phyloP scores from a whole-genome alignment of 495 filamentous ascomycete species.

The Tuber indicum region DNA sequence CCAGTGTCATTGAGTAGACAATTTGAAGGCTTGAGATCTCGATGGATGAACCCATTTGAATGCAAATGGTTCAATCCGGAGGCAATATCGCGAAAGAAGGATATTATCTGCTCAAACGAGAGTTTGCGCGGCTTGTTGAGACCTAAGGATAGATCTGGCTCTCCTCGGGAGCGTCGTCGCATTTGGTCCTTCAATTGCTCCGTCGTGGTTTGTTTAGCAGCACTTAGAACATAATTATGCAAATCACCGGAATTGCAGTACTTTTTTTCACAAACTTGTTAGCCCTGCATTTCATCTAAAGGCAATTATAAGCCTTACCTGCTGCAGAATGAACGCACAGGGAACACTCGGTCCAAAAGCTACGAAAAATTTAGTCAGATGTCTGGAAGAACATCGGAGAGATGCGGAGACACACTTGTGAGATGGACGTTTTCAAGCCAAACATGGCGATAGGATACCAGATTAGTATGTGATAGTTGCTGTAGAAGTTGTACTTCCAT shows the following conservation, averaged over 20 bases:
- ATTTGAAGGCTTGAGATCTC: conserved; percentile 93
- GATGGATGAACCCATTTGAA: conserved; percentile 87
- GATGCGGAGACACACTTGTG: conserved; percentile 46
- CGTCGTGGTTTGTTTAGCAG: conserved; percentile 58
- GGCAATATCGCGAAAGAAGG: conserved; percentile 92
- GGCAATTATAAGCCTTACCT: conserved; percentile 43
- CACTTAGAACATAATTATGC: conserved; percentile 71
- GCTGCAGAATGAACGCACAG: conserved; percentile 93
- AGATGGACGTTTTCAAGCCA: conserved; percentile 89
- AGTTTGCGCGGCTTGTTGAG: conserved; percentile 57
- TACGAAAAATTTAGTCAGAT: conserved; percentile 23
- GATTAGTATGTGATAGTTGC: conserved; percentile 81
- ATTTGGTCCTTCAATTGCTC: conserved; percentile 82
- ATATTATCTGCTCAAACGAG: conserved; percentile 86
- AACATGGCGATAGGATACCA: conserved; percentile 95
- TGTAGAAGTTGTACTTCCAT: conserved; percentile 88
- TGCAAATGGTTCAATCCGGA: conserved; percentile 87
- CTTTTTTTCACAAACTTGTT: conserved; percentile 19
- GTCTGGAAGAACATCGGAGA: not conserved
- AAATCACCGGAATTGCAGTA: conserved; percentile 96
- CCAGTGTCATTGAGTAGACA: conserved; percentile 60
- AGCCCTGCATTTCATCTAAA: not conserved
- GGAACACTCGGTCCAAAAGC: conserved; percentile 82
- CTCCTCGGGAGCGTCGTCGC: conserved; percentile 65
- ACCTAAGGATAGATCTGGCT: conserved; percentile 51